These are phyloP conservation scores for Epicoccum sorghinum DNA, from an alignment of 2,329 filamentous ascomycete species.

Conservation along the genomic window DNA sequence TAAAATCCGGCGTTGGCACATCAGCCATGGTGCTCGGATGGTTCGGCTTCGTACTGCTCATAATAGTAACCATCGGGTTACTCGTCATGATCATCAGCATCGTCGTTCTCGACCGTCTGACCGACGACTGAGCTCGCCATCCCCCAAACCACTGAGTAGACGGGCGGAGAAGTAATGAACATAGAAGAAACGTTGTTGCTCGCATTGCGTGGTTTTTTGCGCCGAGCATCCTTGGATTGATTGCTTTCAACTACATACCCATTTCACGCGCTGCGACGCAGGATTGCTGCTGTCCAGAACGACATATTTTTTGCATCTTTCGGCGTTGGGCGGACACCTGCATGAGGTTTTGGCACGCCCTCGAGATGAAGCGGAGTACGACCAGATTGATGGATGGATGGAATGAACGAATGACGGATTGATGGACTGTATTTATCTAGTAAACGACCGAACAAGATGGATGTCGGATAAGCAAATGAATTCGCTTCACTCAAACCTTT, in stretches of 20 bases:
- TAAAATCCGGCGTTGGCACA: conserved; percentile 86
- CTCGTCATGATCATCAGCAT: conserved; percentile 97
- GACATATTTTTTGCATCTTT: conserved; percentile 34
- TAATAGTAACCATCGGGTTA: conserved; percentile 93
- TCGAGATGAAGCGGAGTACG: conserved; percentile 7
- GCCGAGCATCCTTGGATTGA: conserved; percentile 34
- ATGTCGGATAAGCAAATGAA: no score
- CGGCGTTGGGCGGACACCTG: conserved; percentile 32
- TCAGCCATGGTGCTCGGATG: conserved; percentile 96
- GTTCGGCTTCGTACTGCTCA: conserved; percentile 93
- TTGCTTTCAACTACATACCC: conserved; percentile 38
- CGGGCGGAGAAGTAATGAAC: conserved; percentile 16
- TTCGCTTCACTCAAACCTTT: no score
- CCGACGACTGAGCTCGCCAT: conserved; percentile 42
- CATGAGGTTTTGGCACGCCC: conserved; percentile 5
- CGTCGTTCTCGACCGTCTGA: conserved; percentile 71
- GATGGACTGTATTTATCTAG: conserved; percentile 38
- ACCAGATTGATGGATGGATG: conserved; percentile 14
- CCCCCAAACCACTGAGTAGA: background rate
- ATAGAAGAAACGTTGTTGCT: conserved; percentile 19
- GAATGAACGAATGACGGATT: conserved; percentile 20
- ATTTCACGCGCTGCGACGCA: conserved; percentile 33
- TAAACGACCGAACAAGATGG: conserved; percentile 29
- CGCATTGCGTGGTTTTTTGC: conserved; percentile 27
- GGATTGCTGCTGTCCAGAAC: conserved; percentile 31